Percentiles rank a stretch among this genome's conserved stretches.
phyloP scores from a whole-genome alignment of 495 filamentous ascomycete genomes.

The Neurospora cerealis region DNA sequence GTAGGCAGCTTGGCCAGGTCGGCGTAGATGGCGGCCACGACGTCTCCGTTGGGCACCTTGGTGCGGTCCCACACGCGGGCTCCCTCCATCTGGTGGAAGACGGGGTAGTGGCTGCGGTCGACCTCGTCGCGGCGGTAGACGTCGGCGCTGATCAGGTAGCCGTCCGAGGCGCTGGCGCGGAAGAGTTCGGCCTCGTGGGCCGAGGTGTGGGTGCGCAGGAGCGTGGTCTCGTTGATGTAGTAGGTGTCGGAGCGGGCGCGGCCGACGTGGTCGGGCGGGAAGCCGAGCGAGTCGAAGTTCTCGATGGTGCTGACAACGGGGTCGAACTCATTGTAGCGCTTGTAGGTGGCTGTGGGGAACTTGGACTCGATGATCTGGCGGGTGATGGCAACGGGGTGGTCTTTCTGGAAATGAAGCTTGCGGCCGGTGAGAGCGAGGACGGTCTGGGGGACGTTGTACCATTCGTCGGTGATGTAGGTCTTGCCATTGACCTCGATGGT shows the following conservation, averaged over 20 bases:
- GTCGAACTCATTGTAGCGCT: constrained; percentile 63
- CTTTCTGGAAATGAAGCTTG: constrained; percentile 71
- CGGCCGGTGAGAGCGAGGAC: constrained; percentile 65
- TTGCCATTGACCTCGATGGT: constrained; percentile 45
- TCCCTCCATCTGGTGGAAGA: constrained; percentile 99
- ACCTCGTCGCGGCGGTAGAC: constrained; percentile 94
- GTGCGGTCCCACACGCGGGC: constrained; percentile 79
- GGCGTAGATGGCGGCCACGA: constrained; percentile 52
- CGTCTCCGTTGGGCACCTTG: constrained; percentile 44
- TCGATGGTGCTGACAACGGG: constrained; percentile 78
- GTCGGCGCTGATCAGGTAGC: constrained; percentile 88
- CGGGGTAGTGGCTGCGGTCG: constrained; percentile 87
- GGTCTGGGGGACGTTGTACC: constrained; percentile 73
- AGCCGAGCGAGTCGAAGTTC: constrained; percentile 95
- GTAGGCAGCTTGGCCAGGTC: constrained; percentile 60
- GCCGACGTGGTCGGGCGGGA: constrained; percentile 82
- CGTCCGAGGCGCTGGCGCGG: constrained; percentile 56
- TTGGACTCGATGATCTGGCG: constrained; percentile 84
- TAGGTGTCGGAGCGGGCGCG: constrained; percentile 86
- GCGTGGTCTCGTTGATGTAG: constrained; percentile 77
- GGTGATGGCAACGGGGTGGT: constrained; percentile 86
- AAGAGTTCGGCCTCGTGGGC: constrained; percentile 90
- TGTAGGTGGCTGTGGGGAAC: constrained; percentile 65
- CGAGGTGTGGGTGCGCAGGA: constrained; percentile 86
- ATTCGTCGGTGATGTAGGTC: constrained; percentile 59